Evolutionary conservation across 148 eudicot species (phyloP), one percentile per base, ranked within the genome.

Genomic region (Vaccinium darrowii): DNA sequence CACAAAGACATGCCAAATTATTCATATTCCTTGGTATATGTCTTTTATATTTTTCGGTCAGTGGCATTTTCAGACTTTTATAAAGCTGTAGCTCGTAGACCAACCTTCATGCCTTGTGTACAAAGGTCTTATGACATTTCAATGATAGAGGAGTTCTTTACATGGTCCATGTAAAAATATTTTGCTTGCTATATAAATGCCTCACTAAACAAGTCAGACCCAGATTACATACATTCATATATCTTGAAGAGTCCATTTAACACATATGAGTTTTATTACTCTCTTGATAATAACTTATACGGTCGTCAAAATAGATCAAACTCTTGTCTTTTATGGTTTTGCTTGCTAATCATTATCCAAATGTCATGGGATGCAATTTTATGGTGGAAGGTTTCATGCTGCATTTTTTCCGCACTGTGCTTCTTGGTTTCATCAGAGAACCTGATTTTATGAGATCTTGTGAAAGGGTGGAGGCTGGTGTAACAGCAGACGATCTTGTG

Each of bases 401-500:
- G 56, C 39, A 62, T 23, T 62, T 81, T 18, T 67, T 65, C 58
- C 33, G 1, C 23, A 62, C 58, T 84, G 5, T 23, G 30, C 33
- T 53, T 79, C 49, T 19, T 3, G n/a, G 14, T 72, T 39, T 50
- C 76, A 19, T 63, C 13, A 18, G 39, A 62, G 81, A 43, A 62
- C 16, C 67, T 62, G 80, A 80, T 54, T 57, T 56, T 57, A n/a
- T 57, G 74, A 47, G 49, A 58, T 27, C 62, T 79, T 52, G 81
- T 91, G 77, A 85, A 90, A 97, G 99, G 99, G 99, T 84, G 99
- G 99, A 88, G 99, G 99, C 80, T 97, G 99, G 99, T 97, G 99
- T 85, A 92, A 97, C 90, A 90, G 85, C 77, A 72, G 87, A 71
- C 85, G 94, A 87, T 86, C 94, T 74, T 97, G 99, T 87, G 92